Conservation (phyloP, 345 rosid species). For the Gossypium rotundifolium region DNA sequence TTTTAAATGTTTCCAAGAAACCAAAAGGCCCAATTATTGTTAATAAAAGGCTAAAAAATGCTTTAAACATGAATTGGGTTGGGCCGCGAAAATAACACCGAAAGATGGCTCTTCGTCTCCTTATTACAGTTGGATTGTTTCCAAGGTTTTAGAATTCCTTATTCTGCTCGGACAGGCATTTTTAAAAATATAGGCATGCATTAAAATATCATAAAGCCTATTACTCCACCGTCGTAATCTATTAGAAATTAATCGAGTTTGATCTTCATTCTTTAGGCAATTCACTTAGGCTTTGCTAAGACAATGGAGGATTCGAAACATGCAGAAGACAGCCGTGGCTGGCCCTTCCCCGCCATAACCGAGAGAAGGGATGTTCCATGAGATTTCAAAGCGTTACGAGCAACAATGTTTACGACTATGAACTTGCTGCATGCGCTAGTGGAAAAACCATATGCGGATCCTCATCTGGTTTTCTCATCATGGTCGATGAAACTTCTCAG, state of each 20-base stretch:
- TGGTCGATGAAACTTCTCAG: slow-evolving; percentile 7
- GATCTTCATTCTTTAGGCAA: not conserved
- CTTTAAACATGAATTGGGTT: not conserved
- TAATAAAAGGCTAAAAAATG: not conserved
- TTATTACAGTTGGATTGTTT: not conserved
- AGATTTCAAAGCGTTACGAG: not conserved
- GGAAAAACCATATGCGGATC: slow-evolving; percentile 12
- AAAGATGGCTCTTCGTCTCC: not conserved
- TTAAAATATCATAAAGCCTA: not conserved
- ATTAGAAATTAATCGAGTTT: not conserved
- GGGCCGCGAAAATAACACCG: not conserved
- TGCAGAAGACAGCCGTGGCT: not conserved
- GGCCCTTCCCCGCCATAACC: not conserved
- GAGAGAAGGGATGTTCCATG: not conserved
- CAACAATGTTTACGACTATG: not conserved
- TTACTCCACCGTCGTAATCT: not conserved
- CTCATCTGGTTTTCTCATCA: slow-evolving; percentile 12
- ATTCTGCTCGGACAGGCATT: not conserved
- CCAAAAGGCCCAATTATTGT: not conserved
- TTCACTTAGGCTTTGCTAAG: not conserved
- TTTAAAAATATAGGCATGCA: not conserved
- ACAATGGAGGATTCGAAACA: not conserved
- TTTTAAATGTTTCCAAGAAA: not conserved
- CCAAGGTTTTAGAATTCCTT: not conserved
- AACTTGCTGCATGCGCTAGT: not conserved